A percentile compares a stretch with the other conserved stretches of the same genome.
These are phyloP conservation scores for Atkinsonella texensis DNA, from an alignment of 2,329 filamentous ascomycete genomes.

Conservation along the genomic window DNA sequence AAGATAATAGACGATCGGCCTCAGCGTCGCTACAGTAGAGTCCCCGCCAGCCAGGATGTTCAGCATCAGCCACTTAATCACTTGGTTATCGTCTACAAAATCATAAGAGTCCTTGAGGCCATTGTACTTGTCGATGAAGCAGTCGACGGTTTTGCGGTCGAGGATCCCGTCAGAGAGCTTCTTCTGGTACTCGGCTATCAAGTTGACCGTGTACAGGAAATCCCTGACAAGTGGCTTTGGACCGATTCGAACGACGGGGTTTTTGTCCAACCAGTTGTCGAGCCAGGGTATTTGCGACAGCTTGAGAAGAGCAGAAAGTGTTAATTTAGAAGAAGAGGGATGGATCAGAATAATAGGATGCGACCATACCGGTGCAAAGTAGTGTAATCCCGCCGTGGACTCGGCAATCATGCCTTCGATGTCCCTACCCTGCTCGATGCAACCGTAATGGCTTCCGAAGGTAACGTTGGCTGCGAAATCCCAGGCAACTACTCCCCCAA, in stretches of 20 bases:
- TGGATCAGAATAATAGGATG: no score
- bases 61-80: conserved; percentile 10
- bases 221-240: conserved; percentile 11
- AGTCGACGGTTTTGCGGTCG: conserved; percentile 14
- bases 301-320: conserved; percentile 7
- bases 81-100: conserved; percentile 20
- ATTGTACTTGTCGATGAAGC: conserved; percentile 9
- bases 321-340: no score
- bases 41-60: conserved; percentile 22
- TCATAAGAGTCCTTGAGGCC: conserved; percentile 15
- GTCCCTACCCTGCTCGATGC: conserved; percentile 25
- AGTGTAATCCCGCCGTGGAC: conserved; percentile 17
- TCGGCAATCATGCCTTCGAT: conserved; percentile 23
- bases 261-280: conserved; percentile 18
- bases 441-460: conserved; percentile 29
- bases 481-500: conserved; percentile 19
- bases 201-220: conserved; percentile 11
- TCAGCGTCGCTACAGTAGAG: conserved; percentile 23
- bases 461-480: conserved; percentile 29
- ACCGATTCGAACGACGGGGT: conserved; percentile 15
- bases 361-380: conserved; percentile 15
- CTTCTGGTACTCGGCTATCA: conserved; percentile 11
- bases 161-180: conserved; percentile 7
- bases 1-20: conserved; percentile 24
- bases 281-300: conserved; percentile 12